Evolutionary conservation across 257 asterid genomes (phyloP), one percentile per base, ranked within the genome.

Genomic region (Solanum etuberosum): DNA sequence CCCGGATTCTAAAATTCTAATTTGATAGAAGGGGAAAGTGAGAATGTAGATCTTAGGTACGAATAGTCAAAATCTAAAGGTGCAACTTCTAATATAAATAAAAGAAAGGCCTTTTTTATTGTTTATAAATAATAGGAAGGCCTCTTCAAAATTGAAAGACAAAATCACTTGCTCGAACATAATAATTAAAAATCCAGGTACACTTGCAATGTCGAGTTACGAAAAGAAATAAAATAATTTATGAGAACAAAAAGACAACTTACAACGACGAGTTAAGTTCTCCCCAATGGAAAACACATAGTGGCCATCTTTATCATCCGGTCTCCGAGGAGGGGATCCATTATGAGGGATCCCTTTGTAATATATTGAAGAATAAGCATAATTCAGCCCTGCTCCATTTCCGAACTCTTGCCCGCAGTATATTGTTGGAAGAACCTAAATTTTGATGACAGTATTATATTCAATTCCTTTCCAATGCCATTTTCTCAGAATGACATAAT

Each of bases 291-390:
- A 93, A 89, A 91, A 96, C 71, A 88, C 91, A 89, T 91, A 96
- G 90, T 96, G 98, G 29, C 98, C 98, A 87, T 96, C 98, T 90
- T 94, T 94, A 90, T 94, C 98, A 89, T 96, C 98, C 46, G 94
- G 89, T 88, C 98, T 92, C 96, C 93, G 92, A 18, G 98, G 98
- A 63, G 98, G 98, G 89, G 98, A 96, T 59, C 94, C 95, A 89
- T 88, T 93, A 68, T 89, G 93, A 38, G 93, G 91, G 87, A 94
- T 86, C 87, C 96, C 97, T 86, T 93, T 94, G 92, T 91, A 93
- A 92, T 93, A 96, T 70, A 93, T 92, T 57, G 98, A 94, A 54
- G 98, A 94, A 91, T 93, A 90, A 20, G 95, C 95, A 90, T 93
- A 93, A 88, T 90, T 94, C 68, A 97, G 90, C 86, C 91, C 88